Conservation (phyloP, 441 rosid genomes). For the Croton laevigatus region DNA sequence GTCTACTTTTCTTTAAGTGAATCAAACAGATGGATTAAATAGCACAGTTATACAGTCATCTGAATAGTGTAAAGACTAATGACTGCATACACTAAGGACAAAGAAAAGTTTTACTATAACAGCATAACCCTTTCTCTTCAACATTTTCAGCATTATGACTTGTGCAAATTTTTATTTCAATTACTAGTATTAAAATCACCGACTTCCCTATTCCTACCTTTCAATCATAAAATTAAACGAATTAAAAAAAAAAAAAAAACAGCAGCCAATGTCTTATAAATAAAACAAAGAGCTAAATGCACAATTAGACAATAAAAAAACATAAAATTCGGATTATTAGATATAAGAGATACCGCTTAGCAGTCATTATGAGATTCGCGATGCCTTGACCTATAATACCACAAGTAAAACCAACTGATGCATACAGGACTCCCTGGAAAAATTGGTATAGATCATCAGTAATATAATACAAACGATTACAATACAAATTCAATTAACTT, state of each 20-base stretch:
- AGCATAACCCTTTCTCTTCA: background rate
- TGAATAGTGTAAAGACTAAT: background rate
- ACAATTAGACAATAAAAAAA: background rate
- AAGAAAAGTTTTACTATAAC: background rate
- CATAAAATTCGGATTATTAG: background rate
- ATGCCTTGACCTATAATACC: constrained; percentile 93
- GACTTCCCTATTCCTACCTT: background rate
- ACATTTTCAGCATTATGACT: background rate
- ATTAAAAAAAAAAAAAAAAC: background rate
- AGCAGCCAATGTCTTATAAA: too few species aligned
- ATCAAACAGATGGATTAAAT: too few species aligned
- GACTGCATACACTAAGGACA: background rate
- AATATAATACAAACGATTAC: background rate
- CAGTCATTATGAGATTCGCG: constrained; percentile 87
- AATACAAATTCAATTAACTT: background rate
- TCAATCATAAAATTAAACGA: background rate
- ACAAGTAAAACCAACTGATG: constrained; percentile 84
- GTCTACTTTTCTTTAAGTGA: too few species aligned
- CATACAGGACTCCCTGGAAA: constrained; percentile 76
- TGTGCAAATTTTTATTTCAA: background rate
- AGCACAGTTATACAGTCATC: background rate
- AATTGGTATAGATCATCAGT: constrained; percentile 17
- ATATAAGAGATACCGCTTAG: constrained; percentile 55
- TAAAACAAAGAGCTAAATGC: background rate
- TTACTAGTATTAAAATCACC: background rate